Evolutionary conservation across 2,329 filamentous ascomycete genomes (phyloP).

Genomic region (Lecanosticta acicola): DNA sequence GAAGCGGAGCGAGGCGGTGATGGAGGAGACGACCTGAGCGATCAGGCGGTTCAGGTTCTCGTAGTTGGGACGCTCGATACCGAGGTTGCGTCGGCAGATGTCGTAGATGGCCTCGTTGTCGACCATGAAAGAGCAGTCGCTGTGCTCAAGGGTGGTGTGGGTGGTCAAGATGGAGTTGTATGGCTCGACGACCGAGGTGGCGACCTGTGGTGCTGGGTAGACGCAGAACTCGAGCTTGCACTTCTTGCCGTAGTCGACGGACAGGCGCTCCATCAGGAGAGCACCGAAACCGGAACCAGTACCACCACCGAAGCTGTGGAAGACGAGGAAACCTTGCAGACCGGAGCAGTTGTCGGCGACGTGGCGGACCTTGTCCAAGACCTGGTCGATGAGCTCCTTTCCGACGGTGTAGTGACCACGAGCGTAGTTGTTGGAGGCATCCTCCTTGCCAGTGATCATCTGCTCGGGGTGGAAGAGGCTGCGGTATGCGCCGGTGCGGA

Average conservation of each 20-base stretch:
- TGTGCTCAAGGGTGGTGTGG: slow-evolving; percentile 98
- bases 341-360: slow-evolving; percentile 97
- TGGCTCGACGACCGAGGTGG: slow-evolving; percentile 95
- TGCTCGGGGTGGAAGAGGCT: slow-evolving; percentile 97
- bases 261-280: slow-evolving; percentile 96
- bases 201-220: slow-evolving; percentile 94
- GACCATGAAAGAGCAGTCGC: slow-evolving; percentile 99
- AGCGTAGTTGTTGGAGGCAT: slow-evolving; percentile 99
- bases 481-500: slow-evolving; percentile 94
- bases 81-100: slow-evolving; percentile 96
- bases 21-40: slow-evolving; percentile 97
- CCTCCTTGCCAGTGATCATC: slow-evolving; percentile 99
- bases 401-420: slow-evolving; percentile 99
- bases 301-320: slow-evolving; percentile 99
- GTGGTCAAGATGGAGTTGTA: slow-evolving; percentile 99
- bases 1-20: slow-evolving; percentile 96
- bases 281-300: slow-evolving; percentile 98
- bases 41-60: slow-evolving; percentile 99
- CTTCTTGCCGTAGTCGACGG: slow-evolving; percentile 99
- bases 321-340: slow-evolving; percentile 98
- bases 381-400: slow-evolving; percentile 98
- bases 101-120: slow-evolving; percentile 99
- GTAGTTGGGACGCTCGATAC: slow-evolving; percentile 94
- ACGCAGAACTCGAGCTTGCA: slow-evolving; percentile 99
- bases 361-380: slow-evolving; percentile 94